phyloP scores from a whole-genome alignment of 2,329 filamentous ascomycete species.

The Volutella citrinella region DNA sequence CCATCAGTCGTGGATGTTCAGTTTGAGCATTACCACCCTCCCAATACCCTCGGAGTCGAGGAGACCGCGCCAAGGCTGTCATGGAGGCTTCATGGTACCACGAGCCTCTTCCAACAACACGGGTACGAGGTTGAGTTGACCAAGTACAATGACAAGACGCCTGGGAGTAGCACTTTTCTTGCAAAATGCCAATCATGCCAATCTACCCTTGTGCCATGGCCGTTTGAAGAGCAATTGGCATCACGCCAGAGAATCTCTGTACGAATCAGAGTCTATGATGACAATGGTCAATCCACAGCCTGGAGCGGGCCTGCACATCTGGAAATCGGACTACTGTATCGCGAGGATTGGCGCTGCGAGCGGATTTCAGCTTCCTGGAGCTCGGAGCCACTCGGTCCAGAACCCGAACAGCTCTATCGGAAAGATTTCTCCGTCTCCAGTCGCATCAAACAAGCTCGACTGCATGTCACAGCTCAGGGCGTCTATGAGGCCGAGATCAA shows the following conservation, averaged over 20 bases:
- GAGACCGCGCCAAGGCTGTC: conserved; percentile 16
- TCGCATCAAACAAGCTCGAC: conserved; percentile 24
- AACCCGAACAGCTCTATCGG: conserved; percentile 25
- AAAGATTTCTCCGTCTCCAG: conserved; percentile 29
- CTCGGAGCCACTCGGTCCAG: conserved; percentile 9
- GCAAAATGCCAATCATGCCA: not conserved
- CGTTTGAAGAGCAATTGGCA: conserved; percentile 3
- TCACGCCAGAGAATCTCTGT: conserved; percentile 12
- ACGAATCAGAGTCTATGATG: conserved; percentile 8
- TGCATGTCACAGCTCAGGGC: conserved; percentile 45
- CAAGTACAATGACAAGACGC: not conserved
- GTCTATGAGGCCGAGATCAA: conserved; percentile 45
- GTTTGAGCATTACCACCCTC: conserved; percentile 15
- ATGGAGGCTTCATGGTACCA: conserved; percentile 13
- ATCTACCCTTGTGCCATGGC: conserved; percentile 12
- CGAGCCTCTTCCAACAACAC: conserved; percentile 12
- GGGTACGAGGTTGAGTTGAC: conserved; percentile 12
- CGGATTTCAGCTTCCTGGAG: conserved; percentile 19
- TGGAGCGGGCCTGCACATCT: conserved; percentile 15
- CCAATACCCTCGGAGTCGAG: conserved; percentile 14
- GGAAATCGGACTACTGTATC: conserved; percentile 12
- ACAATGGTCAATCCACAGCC: not conserved
- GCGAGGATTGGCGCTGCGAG: conserved; percentile 11
- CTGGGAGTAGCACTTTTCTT: not conserved
- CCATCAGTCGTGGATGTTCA: conserved; percentile 12